A percentile compares a stretch with the other conserved stretches of the same genome.
Conservation (phyloP, 371 early-diverging fungal species). For the Furculomyces boomerangus region DNA sequence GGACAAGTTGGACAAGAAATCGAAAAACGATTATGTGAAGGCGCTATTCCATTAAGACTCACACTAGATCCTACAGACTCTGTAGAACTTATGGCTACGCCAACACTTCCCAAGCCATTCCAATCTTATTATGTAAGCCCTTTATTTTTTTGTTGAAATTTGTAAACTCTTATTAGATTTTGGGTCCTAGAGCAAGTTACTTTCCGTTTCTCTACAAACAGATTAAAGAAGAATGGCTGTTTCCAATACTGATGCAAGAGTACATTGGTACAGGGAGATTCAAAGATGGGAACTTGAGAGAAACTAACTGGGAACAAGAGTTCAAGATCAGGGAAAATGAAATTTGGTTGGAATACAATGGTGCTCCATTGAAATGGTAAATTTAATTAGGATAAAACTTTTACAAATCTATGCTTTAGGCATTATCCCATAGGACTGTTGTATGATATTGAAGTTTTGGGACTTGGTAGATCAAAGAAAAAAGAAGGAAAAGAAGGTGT, state of each 20-base stretch:
- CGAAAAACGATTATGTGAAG: slow-evolving; percentile 8
- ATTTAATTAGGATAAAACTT: background rate
- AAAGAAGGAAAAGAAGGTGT: slow-evolving; percentile 6
- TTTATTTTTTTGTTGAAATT: background rate
- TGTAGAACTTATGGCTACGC: slow-evolving; percentile 17
- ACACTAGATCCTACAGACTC: slow-evolving; percentile 16
- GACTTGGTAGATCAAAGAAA: background rate
- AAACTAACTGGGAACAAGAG: background rate
- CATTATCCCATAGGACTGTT: slow-evolving; percentile 21
- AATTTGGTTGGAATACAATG: slow-evolving; percentile 18
- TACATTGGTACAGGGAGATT: slow-evolving; percentile 1
- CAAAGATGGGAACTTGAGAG: background rate
- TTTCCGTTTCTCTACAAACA: slow-evolving; percentile 9
- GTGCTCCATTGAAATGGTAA: slow-evolving; percentile 14
- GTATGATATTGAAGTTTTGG: slow-evolving; percentile 16
- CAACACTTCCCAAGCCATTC: slow-evolving; percentile 19
- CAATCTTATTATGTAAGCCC: slow-evolving; percentile 12
- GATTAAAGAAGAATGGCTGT: slow-evolving; percentile 18
- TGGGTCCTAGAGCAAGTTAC: slow-evolving; percentile 14
- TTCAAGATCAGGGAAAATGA: slow-evolving; percentile 10
- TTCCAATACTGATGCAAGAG: slow-evolving; percentile 14
- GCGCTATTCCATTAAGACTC: slow-evolving; percentile 16
- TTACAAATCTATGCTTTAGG: background rate
- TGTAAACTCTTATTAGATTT: slow-evolving; percentile 4
- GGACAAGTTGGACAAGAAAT: slow-evolving; percentile 3